A percentile compares a stretch with the other conserved stretches of the same genome.
These are phyloP conservation scores for Leishmania braziliensis DNA, from an alignment of 208 protist species.

Conservation along the genomic window DNA sequence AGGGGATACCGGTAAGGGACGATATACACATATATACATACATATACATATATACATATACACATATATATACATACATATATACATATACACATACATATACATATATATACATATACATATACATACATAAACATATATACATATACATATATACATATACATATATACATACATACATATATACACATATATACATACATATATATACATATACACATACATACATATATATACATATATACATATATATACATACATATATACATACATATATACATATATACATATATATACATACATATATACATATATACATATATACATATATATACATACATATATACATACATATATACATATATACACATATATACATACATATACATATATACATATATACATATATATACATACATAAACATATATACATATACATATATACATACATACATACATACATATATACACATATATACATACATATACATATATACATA, in stretches of 20 bases:
- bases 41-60: not conserved
- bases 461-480: not conserved
- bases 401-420: not conserved
- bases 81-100: not conserved
- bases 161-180: not conserved
- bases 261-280: not conserved
- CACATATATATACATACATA: not conserved
- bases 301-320: not conserved
- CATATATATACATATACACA: no score
- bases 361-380: not conserved
- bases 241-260: not conserved
- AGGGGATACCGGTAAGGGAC: not conserved
- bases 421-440: no score
- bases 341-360: not conserved
- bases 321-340: not conserved
- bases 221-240: not conserved
- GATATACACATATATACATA: not conserved
- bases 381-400: not conserved
- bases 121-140: no score
- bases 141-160: not conserved
- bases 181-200: not conserved
- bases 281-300: not conserved
- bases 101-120: not conserved
- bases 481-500: no score
- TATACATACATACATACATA: not conserved